Percentiles rank a stretch among this genome's conserved stretches.
Evolutionary conservation across 345 rosid genomes (phyloP).

Genomic region (Heritiera fomes): DNA sequence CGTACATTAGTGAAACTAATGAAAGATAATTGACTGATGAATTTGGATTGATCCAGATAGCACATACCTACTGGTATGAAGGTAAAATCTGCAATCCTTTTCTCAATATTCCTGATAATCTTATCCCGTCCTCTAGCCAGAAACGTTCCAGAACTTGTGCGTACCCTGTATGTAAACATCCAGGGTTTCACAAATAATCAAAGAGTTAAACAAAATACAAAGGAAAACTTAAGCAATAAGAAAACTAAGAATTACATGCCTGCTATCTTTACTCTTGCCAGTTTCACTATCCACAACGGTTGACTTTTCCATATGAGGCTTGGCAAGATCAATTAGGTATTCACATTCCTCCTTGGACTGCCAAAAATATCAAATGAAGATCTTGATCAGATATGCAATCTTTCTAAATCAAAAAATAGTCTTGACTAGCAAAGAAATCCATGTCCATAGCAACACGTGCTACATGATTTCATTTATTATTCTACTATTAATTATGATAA

Average conservation of each 20-base stretch:
- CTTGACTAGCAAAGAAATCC: neutral
- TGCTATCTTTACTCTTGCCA: conserved; percentile 91
- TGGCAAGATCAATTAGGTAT: conserved; percentile 70
- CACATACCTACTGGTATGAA: conserved; percentile 84
- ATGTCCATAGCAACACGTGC: neutral
- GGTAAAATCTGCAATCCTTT: conserved; percentile 82
- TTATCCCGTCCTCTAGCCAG: conserved; percentile 78
- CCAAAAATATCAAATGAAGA: conserved; percentile 17
- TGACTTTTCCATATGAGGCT: conserved; percentile 85
- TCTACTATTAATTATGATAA: neutral
- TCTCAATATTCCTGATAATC: conserved; percentile 69
- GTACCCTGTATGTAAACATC: conserved; percentile 53
- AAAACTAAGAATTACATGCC: conserved; percentile 35
- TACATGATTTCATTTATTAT: neutral
- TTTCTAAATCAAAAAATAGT: neutral
- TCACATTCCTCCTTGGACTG: conserved; percentile 84
- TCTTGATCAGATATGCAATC: neutral
- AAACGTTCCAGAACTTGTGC: conserved; percentile 91
- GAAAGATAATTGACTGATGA: neutral
- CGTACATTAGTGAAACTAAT: neutral
- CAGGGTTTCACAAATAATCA: neutral
- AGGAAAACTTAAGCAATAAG: conserved; percentile 1
- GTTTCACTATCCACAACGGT: conserved; percentile 79
- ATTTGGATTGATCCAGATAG: neutral
- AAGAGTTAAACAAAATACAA: neutral